These are phyloP conservation scores for Salix suchowensis DNA, from an alignment of 345 rosid species.

Conservation along the genomic window DNA sequence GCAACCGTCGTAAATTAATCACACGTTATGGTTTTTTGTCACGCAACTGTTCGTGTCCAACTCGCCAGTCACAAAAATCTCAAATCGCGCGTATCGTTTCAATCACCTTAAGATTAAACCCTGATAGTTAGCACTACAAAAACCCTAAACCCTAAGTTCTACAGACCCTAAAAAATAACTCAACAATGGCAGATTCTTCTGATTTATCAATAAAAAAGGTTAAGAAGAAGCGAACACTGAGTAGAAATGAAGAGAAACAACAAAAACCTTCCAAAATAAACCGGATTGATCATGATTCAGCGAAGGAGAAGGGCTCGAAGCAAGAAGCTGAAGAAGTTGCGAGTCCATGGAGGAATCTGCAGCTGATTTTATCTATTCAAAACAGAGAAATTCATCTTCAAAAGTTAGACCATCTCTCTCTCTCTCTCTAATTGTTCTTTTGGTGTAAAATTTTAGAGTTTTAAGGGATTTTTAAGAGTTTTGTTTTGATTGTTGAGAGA, in stretches of 20 bases:
- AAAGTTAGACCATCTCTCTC: constrained; percentile 41
- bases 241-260: constrained; percentile 20
- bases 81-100: too few relatives aligned
- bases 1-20: too few relatives aligned
- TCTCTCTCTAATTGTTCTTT: not conserved
- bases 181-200: constrained; percentile 32
- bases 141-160: not conserved
- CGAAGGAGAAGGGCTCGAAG: constrained; percentile 13
- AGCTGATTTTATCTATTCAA: constrained; percentile 57
- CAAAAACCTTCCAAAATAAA: constrained; percentile 26
- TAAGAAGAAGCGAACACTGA: constrained; percentile 44
- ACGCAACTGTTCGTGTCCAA: too few relatives aligned
- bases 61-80: too few relatives aligned
- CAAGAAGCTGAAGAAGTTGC: constrained; percentile 16
- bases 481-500: constrained; percentile 5
- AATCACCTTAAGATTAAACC: not conserved
- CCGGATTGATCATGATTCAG: constrained; percentile 17
- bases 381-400: constrained; percentile 40
- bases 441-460: not conserved
- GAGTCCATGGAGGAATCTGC: constrained; percentile 67
- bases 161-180: not conserved
- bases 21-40: too few relatives aligned
- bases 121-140: too few relatives aligned
- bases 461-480: not conserved
- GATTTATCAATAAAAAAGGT: constrained; percentile 19